Evolutionary conservation across 371 early-diverging fungal genomes (phyloP), one percentile per base, ranked within the genome.

Genomic region (Syncephalastrum contaminatum): DNA sequence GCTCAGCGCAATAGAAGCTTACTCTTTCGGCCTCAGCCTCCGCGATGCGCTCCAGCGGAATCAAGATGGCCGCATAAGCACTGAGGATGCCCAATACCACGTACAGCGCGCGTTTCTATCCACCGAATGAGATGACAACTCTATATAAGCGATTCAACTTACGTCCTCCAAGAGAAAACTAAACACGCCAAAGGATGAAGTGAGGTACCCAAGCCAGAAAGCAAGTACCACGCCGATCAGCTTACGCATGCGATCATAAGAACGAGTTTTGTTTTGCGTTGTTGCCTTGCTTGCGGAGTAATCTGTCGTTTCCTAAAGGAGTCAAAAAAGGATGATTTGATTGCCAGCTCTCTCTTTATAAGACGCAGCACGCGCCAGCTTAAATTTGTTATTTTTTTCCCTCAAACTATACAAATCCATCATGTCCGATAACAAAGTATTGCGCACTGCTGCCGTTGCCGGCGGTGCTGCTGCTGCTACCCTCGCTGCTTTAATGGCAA

Each of bases 141-240:
- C 7, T 13, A 49, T 40, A 20, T 44, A 51, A 39, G 12, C 4
- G 0, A 10, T 3, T 41, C 10, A 3, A 30, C 18, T 16, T 62
- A 56, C 62, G 48, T 62, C 62, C 42, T 56, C 51, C 22, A 39
- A 36, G 18, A 54, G 43, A 42, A 56, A 52, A 22, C 53, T 41
- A 30, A 62, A 53, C 20, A 62, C 47, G 7, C 57, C 62, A 16
- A 49, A 56, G 48, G 62, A 62, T 39, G 62, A 56, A 21, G 62
- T 62, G 36, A 62, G 43, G 27, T 62, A 62, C 46, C 62, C 62
- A 20, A 62, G 49, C 56, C 62, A 62, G 57, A 62, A 62, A 53
- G 62, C 62, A 42, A 62, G 53, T 30, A 56, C 50, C 36, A 62
- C 48, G 36, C 62, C 62, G 44, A 51, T 53, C 36, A 62, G 57